phyloP scores from a whole-genome alignment of 495 filamentous ascomycete species.

The Daldinia grandis region DNA sequence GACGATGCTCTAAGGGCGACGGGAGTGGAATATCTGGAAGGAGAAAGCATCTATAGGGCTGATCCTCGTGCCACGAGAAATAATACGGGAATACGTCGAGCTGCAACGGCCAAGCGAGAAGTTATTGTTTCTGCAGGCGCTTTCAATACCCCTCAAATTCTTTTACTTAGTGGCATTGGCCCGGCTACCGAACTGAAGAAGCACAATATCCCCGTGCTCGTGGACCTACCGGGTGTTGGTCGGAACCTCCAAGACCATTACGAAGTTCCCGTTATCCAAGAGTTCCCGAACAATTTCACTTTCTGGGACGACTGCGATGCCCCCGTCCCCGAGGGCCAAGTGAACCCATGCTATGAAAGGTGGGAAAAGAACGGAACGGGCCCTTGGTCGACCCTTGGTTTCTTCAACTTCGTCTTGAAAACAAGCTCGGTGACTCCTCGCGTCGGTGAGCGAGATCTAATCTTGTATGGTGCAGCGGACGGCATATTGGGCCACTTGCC shows the following conservation, averaged over 20 bases:
- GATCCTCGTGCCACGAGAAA: background rate
- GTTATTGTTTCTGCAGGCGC: background rate
- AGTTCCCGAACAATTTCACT: background rate
- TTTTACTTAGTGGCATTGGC: constrained; percentile 1
- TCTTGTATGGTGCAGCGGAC: background rate
- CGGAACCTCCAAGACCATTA: constrained; percentile 3
- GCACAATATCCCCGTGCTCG: background rate
- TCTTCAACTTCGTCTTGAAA: background rate
- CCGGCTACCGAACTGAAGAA: background rate
- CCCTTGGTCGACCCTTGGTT: background rate
- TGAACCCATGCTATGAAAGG: background rate
- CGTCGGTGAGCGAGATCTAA: background rate
- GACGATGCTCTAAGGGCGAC: background rate
- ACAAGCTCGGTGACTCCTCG: constrained; percentile 1
- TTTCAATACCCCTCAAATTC: constrained; percentile 1
- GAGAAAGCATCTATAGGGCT: background rate
- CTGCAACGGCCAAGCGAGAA: background rate
- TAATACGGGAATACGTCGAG: background rate
- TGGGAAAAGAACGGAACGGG: constrained; percentile 6
- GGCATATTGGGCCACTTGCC: background rate
- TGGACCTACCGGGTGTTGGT: background rate
- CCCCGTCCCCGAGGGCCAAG: background rate
- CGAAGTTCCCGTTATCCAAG: constrained; percentile 6
- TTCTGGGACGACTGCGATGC: constrained; percentile 3
- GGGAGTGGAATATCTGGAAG: background rate